A percentile compares a stretch with the other conserved stretches of the same genome.
Conservation (phyloP, 2,329 filamentous ascomycete genomes). For the Aspergillus quadrilineatus region DNA sequence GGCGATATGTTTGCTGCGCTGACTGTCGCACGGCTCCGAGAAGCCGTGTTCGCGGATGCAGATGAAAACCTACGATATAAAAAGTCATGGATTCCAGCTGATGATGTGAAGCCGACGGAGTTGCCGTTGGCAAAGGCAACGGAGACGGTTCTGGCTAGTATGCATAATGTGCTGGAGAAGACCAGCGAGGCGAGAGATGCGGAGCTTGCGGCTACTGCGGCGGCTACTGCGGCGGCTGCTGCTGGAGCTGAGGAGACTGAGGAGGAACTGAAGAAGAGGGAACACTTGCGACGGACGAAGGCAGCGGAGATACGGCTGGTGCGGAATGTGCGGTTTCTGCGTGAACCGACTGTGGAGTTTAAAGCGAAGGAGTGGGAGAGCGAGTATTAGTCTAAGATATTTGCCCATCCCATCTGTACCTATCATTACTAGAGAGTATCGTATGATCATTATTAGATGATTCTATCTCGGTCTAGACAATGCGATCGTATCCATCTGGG, state of each 20-base stretch:
- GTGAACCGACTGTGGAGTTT: slow-evolving; percentile 65
- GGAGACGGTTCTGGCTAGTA: slow-evolving; percentile 85
- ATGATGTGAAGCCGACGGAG: slow-evolving; percentile 66
- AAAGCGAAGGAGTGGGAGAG: slow-evolving; percentile 49
- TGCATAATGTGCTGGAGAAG: slow-evolving; percentile 78
- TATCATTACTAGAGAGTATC: neutral
- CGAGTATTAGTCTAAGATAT: slow-evolving; percentile 24
- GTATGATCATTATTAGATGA: slow-evolving; percentile 1
- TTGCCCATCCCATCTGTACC: neutral
- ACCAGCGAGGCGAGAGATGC: slow-evolving; percentile 66
- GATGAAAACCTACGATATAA: slow-evolving; percentile 50
- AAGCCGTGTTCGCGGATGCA: slow-evolving; percentile 62
- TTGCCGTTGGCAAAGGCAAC: slow-evolving; percentile 80
- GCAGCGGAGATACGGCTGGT: slow-evolving; percentile 87
- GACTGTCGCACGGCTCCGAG: slow-evolving; percentile 80
- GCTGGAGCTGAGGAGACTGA: slow-evolving; percentile 31
- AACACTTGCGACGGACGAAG: slow-evolving; percentile 70
- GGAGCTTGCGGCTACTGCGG: slow-evolving; percentile 52
- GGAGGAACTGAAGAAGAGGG: slow-evolving; percentile 53
- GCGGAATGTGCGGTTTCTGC: slow-evolving; percentile 67
- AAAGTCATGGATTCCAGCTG: slow-evolving; percentile 72
- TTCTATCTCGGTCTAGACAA: slow-evolving; percentile 1
- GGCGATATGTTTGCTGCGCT: slow-evolving; percentile 98
- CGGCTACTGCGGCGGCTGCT: neutral
- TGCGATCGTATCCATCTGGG: neutral